These are phyloP conservation scores for Orbilia blumenaviensis DNA, from an alignment of 2,329 filamentous ascomycete species.

Conservation along the genomic window DNA sequence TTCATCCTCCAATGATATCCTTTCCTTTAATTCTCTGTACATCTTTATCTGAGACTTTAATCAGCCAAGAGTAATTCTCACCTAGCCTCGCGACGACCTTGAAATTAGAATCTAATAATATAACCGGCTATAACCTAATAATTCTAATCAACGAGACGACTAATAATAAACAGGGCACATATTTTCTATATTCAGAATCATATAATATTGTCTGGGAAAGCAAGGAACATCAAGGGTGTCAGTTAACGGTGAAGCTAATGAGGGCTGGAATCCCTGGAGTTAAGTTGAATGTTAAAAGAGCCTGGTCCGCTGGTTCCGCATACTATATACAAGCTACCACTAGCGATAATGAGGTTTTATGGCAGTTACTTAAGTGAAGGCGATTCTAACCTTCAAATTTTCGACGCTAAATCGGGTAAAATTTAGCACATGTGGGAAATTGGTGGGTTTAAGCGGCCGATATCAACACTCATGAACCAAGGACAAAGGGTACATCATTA, in stretches of 20 bases:
- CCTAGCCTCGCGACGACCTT: not conserved
- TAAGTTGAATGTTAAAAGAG: not conserved
- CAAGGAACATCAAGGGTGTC: no score
- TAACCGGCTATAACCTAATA: no score
- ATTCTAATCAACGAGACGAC: no score
- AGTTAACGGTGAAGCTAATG: not conserved
- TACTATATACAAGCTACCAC: constrained; percentile 26
- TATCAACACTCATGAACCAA: no score
- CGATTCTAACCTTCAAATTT: not conserved
- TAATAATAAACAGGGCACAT: no score
- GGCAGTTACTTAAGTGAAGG: constrained; percentile 3
- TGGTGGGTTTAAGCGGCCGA: no score
- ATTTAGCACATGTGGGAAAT: no score
- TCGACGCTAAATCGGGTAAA: no score
- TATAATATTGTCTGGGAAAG: no score
- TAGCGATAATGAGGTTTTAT: constrained; percentile 17
- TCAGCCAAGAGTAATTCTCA: not conserved
- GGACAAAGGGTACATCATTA: no score
- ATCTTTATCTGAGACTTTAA: not conserved
- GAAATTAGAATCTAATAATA: not conserved
- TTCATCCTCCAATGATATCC: not conserved
- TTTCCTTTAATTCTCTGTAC: constrained; percentile 1
- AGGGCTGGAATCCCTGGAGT: not conserved
- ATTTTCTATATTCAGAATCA: no score
- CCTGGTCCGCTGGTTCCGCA: constrained; percentile 4